A percentile compares a stretch with the other conserved stretches of the same genome.
Evolutionary conservation across 306 rosid species (phyloP).

Genomic region (Casuarina glauca): DNA sequence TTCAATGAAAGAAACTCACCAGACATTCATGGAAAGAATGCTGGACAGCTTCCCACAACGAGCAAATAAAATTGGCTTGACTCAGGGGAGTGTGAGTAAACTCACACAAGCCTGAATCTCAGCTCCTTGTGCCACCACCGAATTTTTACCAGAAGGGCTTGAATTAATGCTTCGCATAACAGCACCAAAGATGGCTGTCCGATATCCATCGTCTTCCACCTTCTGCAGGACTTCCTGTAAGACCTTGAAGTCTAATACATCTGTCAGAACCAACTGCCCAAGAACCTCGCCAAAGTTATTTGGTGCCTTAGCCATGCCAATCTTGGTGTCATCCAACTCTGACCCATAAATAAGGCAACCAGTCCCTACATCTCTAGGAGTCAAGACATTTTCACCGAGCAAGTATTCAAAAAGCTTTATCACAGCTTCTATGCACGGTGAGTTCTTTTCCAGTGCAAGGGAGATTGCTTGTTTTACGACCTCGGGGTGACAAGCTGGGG

Average conservation of each 20-base stretch:
- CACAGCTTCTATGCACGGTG: too few relatives aligned
- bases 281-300: slow-evolving; percentile 40
- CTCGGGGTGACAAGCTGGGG: too few relatives aligned
- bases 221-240: slow-evolving; percentile 34
- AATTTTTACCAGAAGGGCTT: slow-evolving; percentile 17
- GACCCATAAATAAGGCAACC: background rate
- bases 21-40: background rate
- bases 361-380: too few relatives aligned
- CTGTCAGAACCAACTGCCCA: slow-evolving; percentile 28
- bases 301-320: slow-evolving; percentile 44
- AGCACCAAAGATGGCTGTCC: slow-evolving; percentile 28
- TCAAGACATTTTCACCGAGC: too few relatives aligned
- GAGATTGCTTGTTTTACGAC: too few relatives aligned
- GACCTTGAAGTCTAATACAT: background rate
- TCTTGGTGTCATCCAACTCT: slow-evolving; percentile 37
- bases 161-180: slow-evolving; percentile 7
- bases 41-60: background rate
- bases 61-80: background rate
- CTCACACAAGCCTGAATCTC: slow-evolving; percentile 40
- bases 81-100: slow-evolving; percentile 21
- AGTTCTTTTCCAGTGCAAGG: too few relatives aligned
- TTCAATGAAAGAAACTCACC: too few relatives aligned
- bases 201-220: slow-evolving; percentile 30
- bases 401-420: too few relatives aligned
- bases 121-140: slow-evolving; percentile 18